Percentiles rank a stretch among this genome's conserved stretches.
Conservation (phyloP, 2,329 filamentous ascomycete species). For the Pyrenophora tritici-repentis region DNA sequence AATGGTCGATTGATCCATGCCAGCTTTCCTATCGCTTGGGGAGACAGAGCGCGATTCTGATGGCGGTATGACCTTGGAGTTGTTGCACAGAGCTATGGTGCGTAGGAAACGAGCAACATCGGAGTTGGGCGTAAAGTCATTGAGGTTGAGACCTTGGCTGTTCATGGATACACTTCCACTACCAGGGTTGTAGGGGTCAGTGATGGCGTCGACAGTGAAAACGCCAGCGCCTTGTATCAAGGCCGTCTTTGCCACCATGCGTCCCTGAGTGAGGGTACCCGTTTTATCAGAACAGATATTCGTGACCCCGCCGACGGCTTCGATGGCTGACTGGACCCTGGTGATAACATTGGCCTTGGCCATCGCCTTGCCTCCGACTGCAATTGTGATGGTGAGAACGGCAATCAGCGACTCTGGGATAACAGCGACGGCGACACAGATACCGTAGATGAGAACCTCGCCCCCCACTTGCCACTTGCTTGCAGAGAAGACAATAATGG, state of each 20-base stretch:
- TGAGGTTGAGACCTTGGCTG: conserved; percentile 30
- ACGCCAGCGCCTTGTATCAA: conserved; percentile 44
- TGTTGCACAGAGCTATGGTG: conserved; percentile 48
- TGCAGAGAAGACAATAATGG: conserved; percentile 70
- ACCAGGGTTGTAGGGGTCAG: conserved; percentile 42
- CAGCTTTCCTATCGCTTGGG: conserved; percentile 59
- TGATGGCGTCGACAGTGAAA: conserved; percentile 41
- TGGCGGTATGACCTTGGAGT: conserved; percentile 42
- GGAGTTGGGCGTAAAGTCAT: conserved; percentile 28
- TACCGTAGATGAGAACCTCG: conserved; percentile 55
- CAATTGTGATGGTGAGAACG: conserved; percentile 70
- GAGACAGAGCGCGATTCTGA: conserved; percentile 45
- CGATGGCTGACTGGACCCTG: conserved; percentile 47
- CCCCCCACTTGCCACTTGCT: conserved; percentile 55
- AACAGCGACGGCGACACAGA: conserved; percentile 54
- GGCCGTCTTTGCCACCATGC: conserved; percentile 48
- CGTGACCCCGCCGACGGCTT: conserved; percentile 50
- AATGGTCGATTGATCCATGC: conserved; percentile 32
- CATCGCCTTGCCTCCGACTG: conserved; percentile 50
- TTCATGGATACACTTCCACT: conserved; percentile 43
- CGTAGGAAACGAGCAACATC: conserved; percentile 39
- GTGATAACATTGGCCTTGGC: conserved; percentile 49
- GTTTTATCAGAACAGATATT: conserved; percentile 51
- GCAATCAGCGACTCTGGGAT: conserved; percentile 63
- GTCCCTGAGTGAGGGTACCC: conserved; percentile 48